Percentiles rank a stretch among this genome's conserved stretches.
Evolutionary conservation across 2,329 filamentous ascomycete genomes (phyloP).

Genomic region (Colletotrichum aenigma): DNA sequence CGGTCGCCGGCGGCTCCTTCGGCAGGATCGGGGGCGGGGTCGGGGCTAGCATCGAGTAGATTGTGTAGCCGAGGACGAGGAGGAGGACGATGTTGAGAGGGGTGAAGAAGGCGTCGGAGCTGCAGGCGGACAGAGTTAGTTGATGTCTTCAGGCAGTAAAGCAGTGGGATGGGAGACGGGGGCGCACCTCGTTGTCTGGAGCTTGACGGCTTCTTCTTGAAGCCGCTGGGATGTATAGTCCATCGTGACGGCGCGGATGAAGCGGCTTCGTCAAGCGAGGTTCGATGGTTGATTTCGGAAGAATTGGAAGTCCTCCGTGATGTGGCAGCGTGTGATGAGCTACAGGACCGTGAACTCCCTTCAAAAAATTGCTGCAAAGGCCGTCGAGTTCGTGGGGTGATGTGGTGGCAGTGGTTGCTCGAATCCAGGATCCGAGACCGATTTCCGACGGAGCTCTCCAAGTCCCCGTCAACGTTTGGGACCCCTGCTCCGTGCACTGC

Average conservation of each 20-base stretch:
- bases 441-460: slow-evolving; percentile 15
- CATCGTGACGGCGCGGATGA: slow-evolving; percentile 37
- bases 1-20: slow-evolving; percentile 58
- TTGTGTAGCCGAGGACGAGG: slow-evolving; percentile 59
- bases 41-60: slow-evolving; percentile 60
- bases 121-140: slow-evolving; percentile 16
- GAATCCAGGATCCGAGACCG: neutral
- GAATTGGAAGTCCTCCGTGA: neutral
- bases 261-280: neutral
- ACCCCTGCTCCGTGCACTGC: neutral
- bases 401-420: neutral
- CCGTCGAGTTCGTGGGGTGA: neutral
- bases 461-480: neutral
- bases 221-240: slow-evolving; percentile 63
- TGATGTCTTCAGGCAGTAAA: too few species aligned
- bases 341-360: rapidly evolving
- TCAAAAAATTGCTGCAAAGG: neutral
- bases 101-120: slow-evolving; percentile 51
- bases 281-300: neutral
- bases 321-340: neutral
- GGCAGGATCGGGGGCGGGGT: slow-evolving; percentile 50
- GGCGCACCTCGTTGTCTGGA: slow-evolving; percentile 36
- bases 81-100: slow-evolving; percentile 68
- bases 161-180: too few species aligned
- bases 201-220: slow-evolving; percentile 55